These are phyloP conservation scores for Exophiala sp. DNA, from an alignment of 2,329 filamentous ascomycete species.

Conservation along the genomic window DNA sequence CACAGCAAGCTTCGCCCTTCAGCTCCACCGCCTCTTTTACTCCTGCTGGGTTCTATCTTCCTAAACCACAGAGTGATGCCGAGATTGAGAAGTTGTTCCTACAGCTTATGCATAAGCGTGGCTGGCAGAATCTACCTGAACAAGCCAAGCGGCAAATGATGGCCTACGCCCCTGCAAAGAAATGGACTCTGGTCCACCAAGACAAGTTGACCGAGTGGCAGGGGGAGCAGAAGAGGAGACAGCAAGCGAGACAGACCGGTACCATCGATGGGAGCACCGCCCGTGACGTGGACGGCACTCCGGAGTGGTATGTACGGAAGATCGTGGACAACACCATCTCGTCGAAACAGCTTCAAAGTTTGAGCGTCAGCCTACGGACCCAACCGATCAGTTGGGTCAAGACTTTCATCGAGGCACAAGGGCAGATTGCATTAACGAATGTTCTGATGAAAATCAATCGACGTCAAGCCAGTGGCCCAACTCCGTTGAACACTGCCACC, in stretches of 20 bases:
- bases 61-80: constrained; percentile 70
- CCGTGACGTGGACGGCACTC: constrained; percentile 88
- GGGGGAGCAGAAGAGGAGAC: constrained; percentile 82
- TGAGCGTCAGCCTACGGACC: constrained; percentile 89
- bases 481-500: constrained; percentile 53
- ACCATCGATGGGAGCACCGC: constrained; percentile 58
- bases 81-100: constrained; percentile 87
- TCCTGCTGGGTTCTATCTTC: constrained; percentile 56
- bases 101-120: constrained; percentile 92
- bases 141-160: constrained; percentile 93
- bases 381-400: constrained; percentile 98
- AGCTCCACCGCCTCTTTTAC: constrained; percentile 46
- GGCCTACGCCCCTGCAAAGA: constrained; percentile 88
- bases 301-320: constrained; percentile 96
- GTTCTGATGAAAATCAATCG: constrained; percentile 90
- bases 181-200: constrained; percentile 95
- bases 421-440: constrained; percentile 91
- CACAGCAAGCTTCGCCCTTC: constrained; percentile 43
- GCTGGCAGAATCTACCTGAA: constrained; percentile 94
- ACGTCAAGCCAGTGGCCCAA: constrained; percentile 68
- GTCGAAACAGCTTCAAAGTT: constrained; percentile 80
- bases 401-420: constrained; percentile 93
- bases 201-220: constrained; percentile 90
- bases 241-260: constrained; percentile 64
- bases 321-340: constrained; percentile 95